Conservation (phyloP, 2,329 filamentous ascomycete genomes). For the Pseudocercospora eumusae region DNA sequence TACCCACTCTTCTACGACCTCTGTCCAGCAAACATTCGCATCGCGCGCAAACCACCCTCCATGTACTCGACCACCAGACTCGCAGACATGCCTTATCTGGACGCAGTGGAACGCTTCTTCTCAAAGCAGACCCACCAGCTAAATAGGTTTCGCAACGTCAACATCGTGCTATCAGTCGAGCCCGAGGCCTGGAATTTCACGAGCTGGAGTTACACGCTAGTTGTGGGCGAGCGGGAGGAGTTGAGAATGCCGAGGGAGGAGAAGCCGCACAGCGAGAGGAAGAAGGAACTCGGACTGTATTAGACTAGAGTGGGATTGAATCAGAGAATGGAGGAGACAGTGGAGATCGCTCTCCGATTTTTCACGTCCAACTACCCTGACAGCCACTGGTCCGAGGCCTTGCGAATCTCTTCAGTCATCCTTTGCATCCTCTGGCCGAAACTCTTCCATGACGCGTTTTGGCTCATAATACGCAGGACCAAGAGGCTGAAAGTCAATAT, state of each 20-base stretch:
- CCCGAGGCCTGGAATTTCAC: constrained; percentile 3
- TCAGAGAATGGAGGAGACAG: constrained; percentile 2
- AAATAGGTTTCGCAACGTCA: neutral
- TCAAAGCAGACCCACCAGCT: neutral
- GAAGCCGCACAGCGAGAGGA: neutral
- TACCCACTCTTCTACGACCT: constrained; percentile 7
- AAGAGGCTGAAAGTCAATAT: constrained; percentile 9
- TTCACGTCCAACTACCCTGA: too few species aligned
- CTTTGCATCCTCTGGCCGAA: neutral
- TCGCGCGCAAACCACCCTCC: neutral
- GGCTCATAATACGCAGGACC: constrained; percentile 10
- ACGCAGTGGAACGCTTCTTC: neutral
- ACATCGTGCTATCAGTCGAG: constrained; percentile 4
- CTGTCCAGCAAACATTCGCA: neutral
- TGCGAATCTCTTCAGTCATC: too few species aligned
- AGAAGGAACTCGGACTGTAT: neutral
- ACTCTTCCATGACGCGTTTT: constrained; percentile 13
- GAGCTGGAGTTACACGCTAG: neutral
- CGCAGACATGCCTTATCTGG: neutral
- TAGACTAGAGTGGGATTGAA: neutral
- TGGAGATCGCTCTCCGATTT: too few species aligned
- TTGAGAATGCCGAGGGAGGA: neutral
- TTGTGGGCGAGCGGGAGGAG: neutral
- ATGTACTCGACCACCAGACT: neutral
- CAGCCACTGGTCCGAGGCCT: too few species aligned